Conservation (phyloP, 805 yeast genomes). For the Starmerella tilneyi region DNA sequence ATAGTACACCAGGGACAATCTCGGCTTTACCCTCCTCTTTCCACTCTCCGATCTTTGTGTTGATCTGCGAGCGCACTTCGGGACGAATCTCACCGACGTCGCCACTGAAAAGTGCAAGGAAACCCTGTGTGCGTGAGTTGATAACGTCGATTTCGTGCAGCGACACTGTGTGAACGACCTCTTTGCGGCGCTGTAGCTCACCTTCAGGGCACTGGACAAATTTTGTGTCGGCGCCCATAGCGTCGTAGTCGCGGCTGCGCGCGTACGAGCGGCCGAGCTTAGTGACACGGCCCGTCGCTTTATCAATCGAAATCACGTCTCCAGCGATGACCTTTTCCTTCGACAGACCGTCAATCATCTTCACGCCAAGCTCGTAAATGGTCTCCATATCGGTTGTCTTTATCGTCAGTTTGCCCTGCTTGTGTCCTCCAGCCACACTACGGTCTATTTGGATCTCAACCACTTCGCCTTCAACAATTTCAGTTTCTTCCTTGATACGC, state of each 20-base stretch:
- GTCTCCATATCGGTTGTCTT: conserved; percentile 98
- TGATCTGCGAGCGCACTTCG: conserved; percentile 92
- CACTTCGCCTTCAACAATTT: conserved; percentile 96
- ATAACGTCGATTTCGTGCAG: conserved; percentile 96
- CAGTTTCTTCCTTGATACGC: conserved; percentile 92
- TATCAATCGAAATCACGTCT: conserved; percentile 90
- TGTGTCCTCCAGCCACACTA: conserved; percentile 92
- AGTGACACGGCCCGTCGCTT: conserved; percentile 87
- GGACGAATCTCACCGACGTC: conserved; percentile 96
- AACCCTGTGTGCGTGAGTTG: conserved; percentile 95
- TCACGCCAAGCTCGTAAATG: conserved; percentile 85
- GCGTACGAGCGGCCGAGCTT: conserved; percentile 94
- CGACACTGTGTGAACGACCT: conserved; percentile 95
- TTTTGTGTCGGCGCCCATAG: conserved; percentile 96
- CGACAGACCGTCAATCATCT: conserved; percentile 88
- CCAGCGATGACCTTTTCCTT: conserved; percentile 95
- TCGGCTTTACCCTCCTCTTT: conserved; percentile 97
- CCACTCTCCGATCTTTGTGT: conserved; percentile 95
- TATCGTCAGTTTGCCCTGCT: conserved; percentile 94
- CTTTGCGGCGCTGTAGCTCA: conserved; percentile 89
- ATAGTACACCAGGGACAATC: conserved; percentile 92
- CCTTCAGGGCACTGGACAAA: conserved; percentile 99
- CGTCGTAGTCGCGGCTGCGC: conserved; percentile 94
- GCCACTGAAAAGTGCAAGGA: conserved; percentile 87
- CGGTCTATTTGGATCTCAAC: conserved; percentile 93